Conservation (phyloP, 2,329 filamentous ascomycete genomes). For the Paraconiothyrium brasiliense region DNA sequence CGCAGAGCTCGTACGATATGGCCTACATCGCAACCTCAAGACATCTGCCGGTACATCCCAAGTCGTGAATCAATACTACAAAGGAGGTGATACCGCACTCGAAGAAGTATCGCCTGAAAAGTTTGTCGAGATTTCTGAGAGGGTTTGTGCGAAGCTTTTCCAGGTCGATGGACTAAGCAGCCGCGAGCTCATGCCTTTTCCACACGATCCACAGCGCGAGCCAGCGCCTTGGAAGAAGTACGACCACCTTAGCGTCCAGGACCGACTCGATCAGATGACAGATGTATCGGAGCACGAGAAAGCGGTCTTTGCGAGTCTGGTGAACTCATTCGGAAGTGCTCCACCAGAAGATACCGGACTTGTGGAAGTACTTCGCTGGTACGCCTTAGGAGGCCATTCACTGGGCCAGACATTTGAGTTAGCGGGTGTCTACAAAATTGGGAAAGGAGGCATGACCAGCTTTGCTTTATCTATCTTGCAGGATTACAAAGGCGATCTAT, state of each 20-base stretch:
- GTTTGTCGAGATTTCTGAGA: not conserved
- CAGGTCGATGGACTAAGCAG: not conserved
- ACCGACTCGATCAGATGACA: slow-evolving; percentile 42
- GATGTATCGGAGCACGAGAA: not conserved
- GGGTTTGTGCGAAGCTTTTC: not conserved
- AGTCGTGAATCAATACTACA: not conserved
- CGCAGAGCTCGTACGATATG: slow-evolving; percentile 40
- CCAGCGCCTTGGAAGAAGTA: slow-evolving; percentile 40
- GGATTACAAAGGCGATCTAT: not conserved
- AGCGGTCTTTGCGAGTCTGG: not conserved
- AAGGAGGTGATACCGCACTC: not conserved
- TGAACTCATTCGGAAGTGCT: slow-evolving; percentile 7
- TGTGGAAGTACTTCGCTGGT: slow-evolving; percentile 41
- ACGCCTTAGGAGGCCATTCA: slow-evolving; percentile 37
- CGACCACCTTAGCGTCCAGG: slow-evolving; percentile 38
- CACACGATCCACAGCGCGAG: slow-evolving; percentile 43
- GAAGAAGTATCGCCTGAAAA: not conserved
- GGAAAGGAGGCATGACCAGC: not conserved
- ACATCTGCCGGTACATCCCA: not conserved
- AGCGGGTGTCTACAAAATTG: slow-evolving; percentile 15
- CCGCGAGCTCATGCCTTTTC: slow-evolving; percentile 48
- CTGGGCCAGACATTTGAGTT: slow-evolving; percentile 30
- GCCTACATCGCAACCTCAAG: slow-evolving; percentile 20
- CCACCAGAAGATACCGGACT: slow-evolving; percentile 32
- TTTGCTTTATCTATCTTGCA: not conserved